Evolutionary conservation across 208 protist genomes (phyloP).

Genomic region (Porcisia hertigi): DNA sequence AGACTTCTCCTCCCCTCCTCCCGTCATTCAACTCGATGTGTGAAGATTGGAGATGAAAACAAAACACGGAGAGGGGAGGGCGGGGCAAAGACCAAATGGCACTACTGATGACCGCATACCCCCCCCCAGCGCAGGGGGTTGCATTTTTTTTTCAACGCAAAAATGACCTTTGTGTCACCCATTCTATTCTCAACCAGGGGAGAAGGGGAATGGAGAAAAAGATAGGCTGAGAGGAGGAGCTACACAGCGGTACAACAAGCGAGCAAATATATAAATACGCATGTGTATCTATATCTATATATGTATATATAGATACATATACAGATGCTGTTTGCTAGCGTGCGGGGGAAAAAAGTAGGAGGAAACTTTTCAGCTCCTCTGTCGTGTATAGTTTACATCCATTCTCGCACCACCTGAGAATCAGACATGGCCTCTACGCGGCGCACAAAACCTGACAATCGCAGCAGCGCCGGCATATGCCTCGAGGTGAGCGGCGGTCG

Average conservation of each 20-base stretch:
- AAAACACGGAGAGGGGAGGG: not conserved
- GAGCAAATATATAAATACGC: no score
- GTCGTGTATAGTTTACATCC: slow-evolving; percentile 20
- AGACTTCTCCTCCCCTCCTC: not conserved
- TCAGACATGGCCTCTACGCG: slow-evolving; percentile 57
- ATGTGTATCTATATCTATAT: no score
- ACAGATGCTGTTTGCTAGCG: no score
- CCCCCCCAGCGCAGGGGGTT: no score
- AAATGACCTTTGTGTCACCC: no score
- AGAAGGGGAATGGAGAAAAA: not conserved
- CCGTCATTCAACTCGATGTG: not conserved
- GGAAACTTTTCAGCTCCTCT: not conserved
- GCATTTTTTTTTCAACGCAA: no score
- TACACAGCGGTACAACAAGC: not conserved
- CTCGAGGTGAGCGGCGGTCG: slow-evolving; percentile 13
- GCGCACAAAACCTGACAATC: slow-evolving; percentile 49
- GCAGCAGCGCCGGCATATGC: slow-evolving; percentile 28
- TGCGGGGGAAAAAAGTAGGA: not conserved
- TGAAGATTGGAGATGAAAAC: not conserved
- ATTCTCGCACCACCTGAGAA: slow-evolving; percentile 22
- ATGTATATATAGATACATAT: no score
- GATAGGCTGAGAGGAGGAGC: not conserved
- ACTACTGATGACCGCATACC: not conserved
- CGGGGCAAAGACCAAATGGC: not conserved
- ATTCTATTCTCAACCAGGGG: not conserved